phyloP scores from a whole-genome alignment of 768 basidiomycete genomes.

The Boletales sp. region DNA sequence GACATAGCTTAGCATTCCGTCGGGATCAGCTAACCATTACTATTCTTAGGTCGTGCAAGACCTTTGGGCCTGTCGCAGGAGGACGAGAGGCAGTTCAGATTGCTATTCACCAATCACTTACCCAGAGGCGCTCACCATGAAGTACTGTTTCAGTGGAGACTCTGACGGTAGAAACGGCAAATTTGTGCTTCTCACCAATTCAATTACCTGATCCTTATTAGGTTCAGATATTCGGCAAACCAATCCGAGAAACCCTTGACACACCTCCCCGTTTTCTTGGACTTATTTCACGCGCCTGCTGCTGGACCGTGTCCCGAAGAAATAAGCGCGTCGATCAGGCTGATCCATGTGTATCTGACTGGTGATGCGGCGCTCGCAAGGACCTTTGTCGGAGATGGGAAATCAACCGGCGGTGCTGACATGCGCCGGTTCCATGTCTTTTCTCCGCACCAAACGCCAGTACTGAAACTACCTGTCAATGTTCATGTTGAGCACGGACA shows the following conservation, averaged over 20 bases:
- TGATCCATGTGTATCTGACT: constrained; percentile 8
- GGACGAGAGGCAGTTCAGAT: not conserved
- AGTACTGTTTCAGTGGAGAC: constrained; percentile 5
- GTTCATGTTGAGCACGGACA: not conserved
- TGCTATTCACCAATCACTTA: constrained; percentile 7
- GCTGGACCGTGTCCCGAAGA: constrained; percentile 5
- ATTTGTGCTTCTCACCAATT: constrained; percentile 14
- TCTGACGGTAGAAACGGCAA: constrained; percentile 8
- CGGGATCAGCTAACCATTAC: constrained; percentile 1
- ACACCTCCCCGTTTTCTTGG: constrained; percentile 2
- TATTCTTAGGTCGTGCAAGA: not conserved
- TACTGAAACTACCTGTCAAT: not conserved
- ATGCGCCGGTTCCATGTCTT: constrained; percentile 2
- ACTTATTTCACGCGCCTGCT: not conserved
- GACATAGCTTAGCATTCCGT: not conserved
- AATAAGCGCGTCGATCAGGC: not conserved
- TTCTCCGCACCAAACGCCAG: not conserved
- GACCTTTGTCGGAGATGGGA: constrained; percentile 19
- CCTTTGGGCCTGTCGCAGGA: constrained; percentile 1
- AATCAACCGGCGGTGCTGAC: constrained; percentile 8
- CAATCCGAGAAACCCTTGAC: constrained; percentile 4
- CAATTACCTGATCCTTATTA: constrained; percentile 22
- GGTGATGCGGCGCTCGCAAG: constrained; percentile 9
- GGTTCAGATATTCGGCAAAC: constrained; percentile 15
- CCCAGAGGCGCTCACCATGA: not conserved